phyloP scores from a whole-genome alignment of 192 early-diverging fungal species.

The Tieghemiomyces parasiticus region DNA sequence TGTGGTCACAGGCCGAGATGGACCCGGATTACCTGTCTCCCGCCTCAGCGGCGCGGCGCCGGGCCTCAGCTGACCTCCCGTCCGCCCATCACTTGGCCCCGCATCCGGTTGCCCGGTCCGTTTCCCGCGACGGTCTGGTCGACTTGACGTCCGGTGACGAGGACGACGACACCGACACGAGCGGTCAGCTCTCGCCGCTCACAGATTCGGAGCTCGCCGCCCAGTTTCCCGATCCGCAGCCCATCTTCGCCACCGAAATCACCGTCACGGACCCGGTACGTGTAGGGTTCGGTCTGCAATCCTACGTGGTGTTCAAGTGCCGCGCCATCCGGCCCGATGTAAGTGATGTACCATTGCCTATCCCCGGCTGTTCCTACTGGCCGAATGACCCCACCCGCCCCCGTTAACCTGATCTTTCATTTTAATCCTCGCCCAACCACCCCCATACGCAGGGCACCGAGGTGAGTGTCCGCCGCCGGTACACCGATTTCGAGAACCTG shows the following conservation, averaged over 20 bases:
- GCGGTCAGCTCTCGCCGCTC: neutral
- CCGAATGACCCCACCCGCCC: too few relatives aligned
- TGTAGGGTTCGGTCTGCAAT: slow-evolving; percentile 2
- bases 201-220: neutral
- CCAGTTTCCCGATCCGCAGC: neutral
- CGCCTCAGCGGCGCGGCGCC: too few relatives aligned
- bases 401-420: too few relatives aligned
- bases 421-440: neutral
- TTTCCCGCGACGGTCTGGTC: too few relatives aligned
- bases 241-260: slow-evolving; percentile 7
- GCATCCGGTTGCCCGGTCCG: too few relatives aligned
- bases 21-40: too few relatives aligned
- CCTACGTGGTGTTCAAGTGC: slow-evolving; percentile 11
- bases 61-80: too few relatives aligned
- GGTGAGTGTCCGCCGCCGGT: slow-evolving; percentile 23
- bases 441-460: slow-evolving; percentile 25
- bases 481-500: slow-evolving; percentile 27
- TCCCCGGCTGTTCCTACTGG: too few relatives aligned
- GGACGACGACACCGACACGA: neutral
- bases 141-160: too few relatives aligned
- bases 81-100: too few relatives aligned
- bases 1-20: too few relatives aligned
- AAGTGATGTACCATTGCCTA: slow-evolving; percentile 5
- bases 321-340: slow-evolving; percentile 1
- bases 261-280: slow-evolving; percentile 8